phyloP scores from a whole-genome alignment of 352 stramenopile genomes.

The Phytophthora niederhauseri region DNA sequence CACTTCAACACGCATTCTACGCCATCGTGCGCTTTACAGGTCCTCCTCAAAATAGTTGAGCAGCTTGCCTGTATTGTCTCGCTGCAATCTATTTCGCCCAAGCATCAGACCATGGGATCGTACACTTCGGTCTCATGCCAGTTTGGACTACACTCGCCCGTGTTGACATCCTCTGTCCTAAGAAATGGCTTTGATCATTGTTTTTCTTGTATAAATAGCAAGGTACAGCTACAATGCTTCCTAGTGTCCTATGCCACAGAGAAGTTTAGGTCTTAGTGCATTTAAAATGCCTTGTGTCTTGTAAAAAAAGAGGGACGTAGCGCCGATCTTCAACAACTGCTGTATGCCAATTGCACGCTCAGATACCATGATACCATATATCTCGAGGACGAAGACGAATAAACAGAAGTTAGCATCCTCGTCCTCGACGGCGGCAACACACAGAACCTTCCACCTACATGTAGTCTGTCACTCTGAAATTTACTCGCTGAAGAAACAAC shows the following conservation, averaged over 20 bases:
- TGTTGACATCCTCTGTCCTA: background rate
- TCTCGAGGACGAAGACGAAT: background rate
- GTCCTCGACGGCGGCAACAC: background rate
- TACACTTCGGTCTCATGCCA: background rate
- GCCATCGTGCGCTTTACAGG: background rate
- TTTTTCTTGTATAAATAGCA: background rate
- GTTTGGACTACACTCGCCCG: background rate
- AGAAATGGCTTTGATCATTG: background rate
- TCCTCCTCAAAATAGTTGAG: background rate
- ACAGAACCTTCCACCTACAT: no score
- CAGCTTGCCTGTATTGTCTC: background rate
- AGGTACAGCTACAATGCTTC: background rate
- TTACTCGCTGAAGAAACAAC: background rate
- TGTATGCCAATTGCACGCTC: background rate
- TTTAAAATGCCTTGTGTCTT: no score
- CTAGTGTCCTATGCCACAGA: background rate
- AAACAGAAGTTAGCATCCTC: background rate
- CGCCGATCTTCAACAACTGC: background rate
- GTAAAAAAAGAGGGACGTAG: no score
- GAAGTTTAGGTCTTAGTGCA: no score
- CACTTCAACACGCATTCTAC: no score
- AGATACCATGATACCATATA: background rate
- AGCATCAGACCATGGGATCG: background rate
- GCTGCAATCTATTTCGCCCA: background rate
- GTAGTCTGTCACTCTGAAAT: slow-evolving; percentile 2